Percentiles rank a stretch among this genome's conserved stretches.
These are phyloP conservation scores for Trichopus zeylanicus DNA, from an alignment of 116 monocot species.

Conservation along the genomic window DNA sequence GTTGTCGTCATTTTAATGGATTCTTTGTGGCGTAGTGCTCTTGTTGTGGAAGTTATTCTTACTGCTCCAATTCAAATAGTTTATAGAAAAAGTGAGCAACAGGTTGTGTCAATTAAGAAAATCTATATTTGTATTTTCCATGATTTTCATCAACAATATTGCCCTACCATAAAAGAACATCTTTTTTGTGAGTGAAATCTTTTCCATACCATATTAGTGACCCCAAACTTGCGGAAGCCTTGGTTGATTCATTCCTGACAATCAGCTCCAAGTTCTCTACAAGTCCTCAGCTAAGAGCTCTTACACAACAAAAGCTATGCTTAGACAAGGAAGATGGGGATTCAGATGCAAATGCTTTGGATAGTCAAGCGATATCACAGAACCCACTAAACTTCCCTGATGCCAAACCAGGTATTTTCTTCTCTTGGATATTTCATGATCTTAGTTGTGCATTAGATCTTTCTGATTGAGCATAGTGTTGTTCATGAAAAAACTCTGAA, in stretches of 20 bases:
- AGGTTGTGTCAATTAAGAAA: slow-evolving; percentile 31
- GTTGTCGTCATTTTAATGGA: no score
- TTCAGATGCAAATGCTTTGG: slow-evolving; percentile 8
- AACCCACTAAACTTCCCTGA: slow-evolving; percentile 63
- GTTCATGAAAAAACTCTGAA: no score
- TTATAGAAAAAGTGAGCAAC: slow-evolving; percentile 39
- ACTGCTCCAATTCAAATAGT: neutral
- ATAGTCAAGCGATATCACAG: slow-evolving; percentile 13
- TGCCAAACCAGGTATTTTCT: slow-evolving; percentile 65
- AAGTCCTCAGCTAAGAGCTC: slow-evolving; percentile 12
- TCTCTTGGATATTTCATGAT: neutral
- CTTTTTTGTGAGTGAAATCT: slow-evolving; percentile 43
- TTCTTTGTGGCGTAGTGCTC: no score
- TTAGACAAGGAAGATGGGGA: slow-evolving; percentile 8
- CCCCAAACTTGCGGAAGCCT: slow-evolving; percentile 58
- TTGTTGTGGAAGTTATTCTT: neutral
- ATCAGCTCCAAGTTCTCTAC: slow-evolving; percentile 23
- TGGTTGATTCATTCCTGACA: slow-evolving; percentile 78
- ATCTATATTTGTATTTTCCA: neutral
- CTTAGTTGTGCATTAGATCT: no score
- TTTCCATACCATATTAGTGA: slow-evolving; percentile 90
- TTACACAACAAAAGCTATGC: slow-evolving; percentile 11
- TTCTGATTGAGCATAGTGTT: no score
- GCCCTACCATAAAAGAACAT: neutral
- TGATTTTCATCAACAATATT: neutral